Conservation (phyloP, 2,329 filamentous ascomycete genomes). For the Fonsecaea monophora region DNA sequence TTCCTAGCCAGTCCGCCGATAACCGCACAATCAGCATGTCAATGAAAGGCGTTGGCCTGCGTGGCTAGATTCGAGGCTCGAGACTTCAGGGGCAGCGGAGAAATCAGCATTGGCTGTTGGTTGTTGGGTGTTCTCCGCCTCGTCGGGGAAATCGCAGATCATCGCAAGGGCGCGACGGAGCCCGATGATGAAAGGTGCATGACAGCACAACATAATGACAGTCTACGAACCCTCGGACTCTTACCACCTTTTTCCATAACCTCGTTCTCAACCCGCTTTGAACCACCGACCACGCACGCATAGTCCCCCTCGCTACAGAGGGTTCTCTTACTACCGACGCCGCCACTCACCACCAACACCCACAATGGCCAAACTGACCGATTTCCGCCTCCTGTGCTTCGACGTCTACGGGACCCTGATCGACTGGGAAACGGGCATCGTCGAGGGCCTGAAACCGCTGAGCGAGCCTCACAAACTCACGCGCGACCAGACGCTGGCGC, state of each 20-base stretch:
- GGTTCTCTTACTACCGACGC: no score
- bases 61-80: neutral
- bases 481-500: slow-evolving; percentile 14
- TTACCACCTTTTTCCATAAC: no score
- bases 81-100: neutral
- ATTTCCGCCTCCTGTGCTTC: slow-evolving; percentile 62
- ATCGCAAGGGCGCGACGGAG: neutral
- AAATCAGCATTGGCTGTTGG: neutral
- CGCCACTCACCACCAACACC: neutral
- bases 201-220: no score
- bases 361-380: slow-evolving; percentile 37
- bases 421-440: slow-evolving; percentile 74
- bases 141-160: neutral
- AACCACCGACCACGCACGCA: no score
- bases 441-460: slow-evolving; percentile 11
- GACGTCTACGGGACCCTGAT: slow-evolving; percentile 82
- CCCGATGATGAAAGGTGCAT: no score
- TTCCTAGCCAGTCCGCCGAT: neutral
- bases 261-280: no score
- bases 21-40: neutral
- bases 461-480: slow-evolving; percentile 9
- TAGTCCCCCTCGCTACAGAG: no score
- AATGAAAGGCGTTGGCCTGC: neutral
- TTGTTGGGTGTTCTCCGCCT: neutral
- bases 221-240: no score